Evolutionary conservation across 2,329 filamentous ascomycete species (phyloP).

Genomic region (Alternaria brassicicola): DNA sequence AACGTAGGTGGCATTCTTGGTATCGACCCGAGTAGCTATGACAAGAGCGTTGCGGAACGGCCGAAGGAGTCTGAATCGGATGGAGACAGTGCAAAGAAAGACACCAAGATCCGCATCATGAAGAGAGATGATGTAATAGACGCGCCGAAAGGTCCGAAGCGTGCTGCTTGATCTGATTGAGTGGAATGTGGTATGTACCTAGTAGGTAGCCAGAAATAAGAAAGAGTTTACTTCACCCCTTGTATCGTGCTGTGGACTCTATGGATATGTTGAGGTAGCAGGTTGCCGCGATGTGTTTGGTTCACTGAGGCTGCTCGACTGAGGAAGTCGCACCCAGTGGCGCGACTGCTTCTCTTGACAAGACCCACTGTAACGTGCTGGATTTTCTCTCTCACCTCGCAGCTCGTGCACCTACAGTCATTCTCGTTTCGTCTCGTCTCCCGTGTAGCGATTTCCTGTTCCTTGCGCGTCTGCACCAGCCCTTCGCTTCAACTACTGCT

Average conservation of each 20-base stretch:
- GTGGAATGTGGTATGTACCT: constrained; percentile 3
- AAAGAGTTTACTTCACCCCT: constrained; percentile 26
- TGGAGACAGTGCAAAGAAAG: constrained; percentile 36
- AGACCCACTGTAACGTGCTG: background rate
- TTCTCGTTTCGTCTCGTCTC: background rate
- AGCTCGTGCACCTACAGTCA: background rate
- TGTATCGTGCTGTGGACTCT: background rate
- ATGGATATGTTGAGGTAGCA: background rate
- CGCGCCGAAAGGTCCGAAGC: constrained; percentile 47
- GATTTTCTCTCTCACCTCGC: constrained; percentile 1
- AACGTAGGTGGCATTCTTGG: constrained; percentile 72
- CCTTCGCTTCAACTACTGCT: background rate
- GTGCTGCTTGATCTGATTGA: constrained; percentile 26
- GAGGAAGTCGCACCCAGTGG: constrained; percentile 18
- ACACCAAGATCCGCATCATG: constrained; percentile 46
- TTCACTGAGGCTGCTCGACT: background rate
- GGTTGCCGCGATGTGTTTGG: background rate
- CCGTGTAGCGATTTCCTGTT: background rate
- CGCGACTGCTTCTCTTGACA: constrained; percentile 16
- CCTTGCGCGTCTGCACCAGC: background rate
- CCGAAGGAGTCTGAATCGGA: constrained; percentile 44
- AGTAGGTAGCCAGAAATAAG: constrained; percentile 41
- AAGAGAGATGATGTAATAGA: constrained; percentile 47
- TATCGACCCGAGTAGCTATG: constrained; percentile 67
- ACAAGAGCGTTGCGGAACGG: constrained; percentile 51